These are phyloP conservation scores for Glycine tomentella DNA, from an alignment of 306 rosid genomes.

Conservation along the genomic window DNA sequence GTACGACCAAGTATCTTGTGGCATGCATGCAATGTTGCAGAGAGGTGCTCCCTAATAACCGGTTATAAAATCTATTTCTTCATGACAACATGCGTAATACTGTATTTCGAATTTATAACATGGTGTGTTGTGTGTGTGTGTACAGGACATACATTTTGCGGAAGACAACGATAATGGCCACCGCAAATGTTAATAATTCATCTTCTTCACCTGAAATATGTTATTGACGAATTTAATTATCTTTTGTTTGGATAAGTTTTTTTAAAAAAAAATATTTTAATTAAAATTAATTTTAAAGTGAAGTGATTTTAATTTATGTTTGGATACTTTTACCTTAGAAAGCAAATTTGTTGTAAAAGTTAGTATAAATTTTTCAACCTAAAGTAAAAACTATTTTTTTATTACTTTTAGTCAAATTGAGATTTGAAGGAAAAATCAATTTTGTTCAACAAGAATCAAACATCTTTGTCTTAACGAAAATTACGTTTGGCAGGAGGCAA, in stretches of 20 bases:
- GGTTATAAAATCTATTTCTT: conserved; percentile 32
- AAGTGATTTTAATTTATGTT: neutral
- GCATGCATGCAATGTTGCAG: conserved; percentile 45
- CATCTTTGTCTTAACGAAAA: neutral
- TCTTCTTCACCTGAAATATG: conserved; percentile 11
- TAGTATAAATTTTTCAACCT: neutral
- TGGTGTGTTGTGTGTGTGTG: neutral
- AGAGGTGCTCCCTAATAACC: conserved; percentile 23
- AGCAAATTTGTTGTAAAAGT: neutral
- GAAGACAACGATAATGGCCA: conserved; percentile 1
- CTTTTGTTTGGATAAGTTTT: neutral
- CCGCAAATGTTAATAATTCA: neutral
- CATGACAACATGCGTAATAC: conserved; percentile 1
- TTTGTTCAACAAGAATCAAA: neutral
- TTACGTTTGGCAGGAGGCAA: neutral
- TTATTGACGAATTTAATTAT: neutral
- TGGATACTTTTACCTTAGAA: neutral
- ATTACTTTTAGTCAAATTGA: neutral
- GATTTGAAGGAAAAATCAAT: neutral
- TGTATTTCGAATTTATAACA: conserved; percentile 14
- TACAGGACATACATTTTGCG: neutral
- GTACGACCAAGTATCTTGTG: conserved; percentile 41
- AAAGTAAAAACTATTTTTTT: neutral
- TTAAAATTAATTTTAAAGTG: neutral
- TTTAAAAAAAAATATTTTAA: neutral